Evolutionary conservation across 139 green algal species (phyloP).

Genomic region (Closterium sp.): DNA sequence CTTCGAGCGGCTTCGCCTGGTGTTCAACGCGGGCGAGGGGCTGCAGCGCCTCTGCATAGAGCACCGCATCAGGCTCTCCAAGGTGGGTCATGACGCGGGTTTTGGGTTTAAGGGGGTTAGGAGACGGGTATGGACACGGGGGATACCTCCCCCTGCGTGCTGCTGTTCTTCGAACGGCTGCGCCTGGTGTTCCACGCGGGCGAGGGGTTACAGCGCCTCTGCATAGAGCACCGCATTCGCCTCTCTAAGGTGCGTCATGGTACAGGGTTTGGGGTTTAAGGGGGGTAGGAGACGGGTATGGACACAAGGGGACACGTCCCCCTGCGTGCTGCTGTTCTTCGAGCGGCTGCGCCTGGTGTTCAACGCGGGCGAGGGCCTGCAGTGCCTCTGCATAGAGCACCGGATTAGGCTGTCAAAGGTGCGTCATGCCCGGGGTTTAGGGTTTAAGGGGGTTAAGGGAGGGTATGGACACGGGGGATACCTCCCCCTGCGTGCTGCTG

Average conservation of each 20-base stretch:
- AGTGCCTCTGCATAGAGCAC: slow-evolving; percentile 69
- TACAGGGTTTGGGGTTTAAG: too few species aligned
- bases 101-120: too few species aligned
- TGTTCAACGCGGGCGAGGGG: slow-evolving; percentile 95
- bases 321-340: slow-evolving; percentile 88
- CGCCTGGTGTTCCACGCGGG: slow-evolving; percentile 94
- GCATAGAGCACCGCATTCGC: slow-evolving; percentile 29
- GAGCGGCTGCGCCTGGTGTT: slow-evolving; percentile 87
- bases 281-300: slow-evolving; percentile 44
- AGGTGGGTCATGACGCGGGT: too few species aligned
- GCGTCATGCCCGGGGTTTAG: too few species aligned
- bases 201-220: slow-evolving; percentile 88
- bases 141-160: slow-evolving; percentile 71
- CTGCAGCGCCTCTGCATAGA: slow-evolving; percentile 79
- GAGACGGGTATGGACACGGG: slow-evolving; percentile 49
- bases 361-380: slow-evolving; percentile 93
- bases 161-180: slow-evolving; percentile 89
- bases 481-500: too few species aligned
- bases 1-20: slow-evolving; percentile 79
- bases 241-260: background rate
- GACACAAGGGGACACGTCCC: slow-evolving; percentile 61
- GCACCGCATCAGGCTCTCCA: too few species aligned
- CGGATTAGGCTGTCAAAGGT: background rate
- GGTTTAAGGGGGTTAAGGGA: slow-evolving; percentile 25
- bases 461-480: slow-evolving; percentile 44